Conservation (phyloP, 228 moss, liverwort and hornwort species). For the Sphagnum magellanicum region DNA sequence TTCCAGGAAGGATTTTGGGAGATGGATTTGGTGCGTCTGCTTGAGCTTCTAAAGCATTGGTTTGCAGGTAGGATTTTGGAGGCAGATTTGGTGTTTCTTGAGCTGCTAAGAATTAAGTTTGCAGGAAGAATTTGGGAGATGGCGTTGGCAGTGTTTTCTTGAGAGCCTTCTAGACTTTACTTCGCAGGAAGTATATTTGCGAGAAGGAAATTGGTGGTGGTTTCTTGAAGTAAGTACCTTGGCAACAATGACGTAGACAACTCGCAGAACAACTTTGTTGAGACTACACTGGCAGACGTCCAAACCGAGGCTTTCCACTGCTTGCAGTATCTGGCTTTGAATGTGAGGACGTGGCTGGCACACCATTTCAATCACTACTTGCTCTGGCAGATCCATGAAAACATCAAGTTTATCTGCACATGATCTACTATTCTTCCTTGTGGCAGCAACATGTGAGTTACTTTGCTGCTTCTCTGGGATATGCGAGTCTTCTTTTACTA, state of each 20-base stretch:
- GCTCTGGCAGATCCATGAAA: conserved; percentile 36
- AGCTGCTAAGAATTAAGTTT: neutral
- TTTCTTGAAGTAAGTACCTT: conserved; percentile 18
- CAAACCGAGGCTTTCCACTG: conserved; percentile 33
- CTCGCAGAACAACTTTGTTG: conserved; percentile 34
- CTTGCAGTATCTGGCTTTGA: conserved; percentile 35
- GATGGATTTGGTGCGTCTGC: too few relatives aligned
- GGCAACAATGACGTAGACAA: conserved; percentile 33
- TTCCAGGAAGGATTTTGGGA: too few relatives aligned
- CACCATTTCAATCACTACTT: conserved; percentile 46
- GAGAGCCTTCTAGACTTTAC: neutral
- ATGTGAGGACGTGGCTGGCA: conserved; percentile 33
- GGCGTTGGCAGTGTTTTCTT: too few relatives aligned
- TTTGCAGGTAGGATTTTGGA: neutral
- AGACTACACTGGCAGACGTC: conserved; percentile 51
- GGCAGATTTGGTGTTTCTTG: neutral
- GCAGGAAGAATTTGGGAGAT: neutral
- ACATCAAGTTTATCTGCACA: conserved; percentile 42
- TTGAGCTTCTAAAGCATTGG: neutral
- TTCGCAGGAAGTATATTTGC: neutral
- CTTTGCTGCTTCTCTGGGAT: conserved; percentile 15
- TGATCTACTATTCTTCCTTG: neutral
- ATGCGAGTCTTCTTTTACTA: neutral
- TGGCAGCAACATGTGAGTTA: conserved; percentile 8
- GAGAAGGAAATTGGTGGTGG: neutral